Conservation (phyloP, 108 stramenopile species). For the Schizochytrium sp. region DNA sequence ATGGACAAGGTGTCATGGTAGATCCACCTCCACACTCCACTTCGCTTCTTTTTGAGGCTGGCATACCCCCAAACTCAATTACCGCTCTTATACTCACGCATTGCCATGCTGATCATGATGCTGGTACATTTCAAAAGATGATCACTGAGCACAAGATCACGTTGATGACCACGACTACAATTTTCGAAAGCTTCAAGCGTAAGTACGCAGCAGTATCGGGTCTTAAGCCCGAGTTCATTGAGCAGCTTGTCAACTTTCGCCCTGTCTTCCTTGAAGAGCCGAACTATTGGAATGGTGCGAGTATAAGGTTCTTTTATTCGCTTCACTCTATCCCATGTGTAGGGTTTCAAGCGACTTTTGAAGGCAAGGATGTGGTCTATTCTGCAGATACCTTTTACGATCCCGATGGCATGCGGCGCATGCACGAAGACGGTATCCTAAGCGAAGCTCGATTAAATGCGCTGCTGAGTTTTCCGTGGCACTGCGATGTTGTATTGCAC, state of each 20-base stretch:
- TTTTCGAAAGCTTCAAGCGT: constrained; percentile 68
- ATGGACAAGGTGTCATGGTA: constrained; percentile 56
- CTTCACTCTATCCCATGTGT: constrained; percentile 69
- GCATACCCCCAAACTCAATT: constrained; percentile 64
- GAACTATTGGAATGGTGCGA: constrained; percentile 63
- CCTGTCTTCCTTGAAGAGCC: constrained; percentile 64
- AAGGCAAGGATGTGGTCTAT: constrained; percentile 65
- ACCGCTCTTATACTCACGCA: constrained; percentile 66
- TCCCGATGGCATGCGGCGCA: constrained; percentile 62
- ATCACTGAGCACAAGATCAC: constrained; percentile 63
- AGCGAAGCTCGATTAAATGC: constrained; percentile 64
- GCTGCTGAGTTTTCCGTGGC: constrained; percentile 71
- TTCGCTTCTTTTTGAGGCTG: constrained; percentile 30
- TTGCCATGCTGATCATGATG: constrained; percentile 69
- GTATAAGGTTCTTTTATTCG: constrained; percentile 65
- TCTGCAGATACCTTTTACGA: constrained; percentile 69
- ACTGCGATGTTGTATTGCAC: constrained; percentile 67
- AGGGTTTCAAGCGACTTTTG: constrained; percentile 61
- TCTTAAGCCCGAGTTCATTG: constrained; percentile 37
- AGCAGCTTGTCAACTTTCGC: constrained; percentile 56
- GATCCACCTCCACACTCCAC: constrained; percentile 60
- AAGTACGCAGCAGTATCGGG: constrained; percentile 68
- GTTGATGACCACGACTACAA: constrained; percentile 64
- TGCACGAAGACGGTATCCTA: constrained; percentile 67
- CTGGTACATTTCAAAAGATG: constrained; percentile 67